Percentiles rank a stretch among this genome's conserved stretches.
Conservation (phyloP, 2,329 filamentous ascomycete species). For the Raffaelea arxii region DNA sequence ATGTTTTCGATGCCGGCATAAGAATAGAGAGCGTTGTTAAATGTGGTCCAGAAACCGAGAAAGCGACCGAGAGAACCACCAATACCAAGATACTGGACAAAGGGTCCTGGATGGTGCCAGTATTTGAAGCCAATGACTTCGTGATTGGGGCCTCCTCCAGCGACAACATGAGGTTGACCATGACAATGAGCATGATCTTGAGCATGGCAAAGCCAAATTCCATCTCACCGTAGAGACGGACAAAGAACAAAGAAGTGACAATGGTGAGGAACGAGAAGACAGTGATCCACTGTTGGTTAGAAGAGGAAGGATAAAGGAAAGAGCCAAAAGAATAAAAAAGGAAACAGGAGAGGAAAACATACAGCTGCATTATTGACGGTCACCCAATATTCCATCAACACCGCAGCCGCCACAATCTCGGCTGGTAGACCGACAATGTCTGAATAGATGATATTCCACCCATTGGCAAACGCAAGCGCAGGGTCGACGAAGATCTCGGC, state of each 20-base stretch:
- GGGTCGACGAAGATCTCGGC: constrained; percentile 35
- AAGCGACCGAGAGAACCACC: constrained; percentile 28
- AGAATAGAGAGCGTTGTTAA: constrained; percentile 27
- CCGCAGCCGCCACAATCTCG: constrained; percentile 49
- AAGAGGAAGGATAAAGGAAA: neutral
- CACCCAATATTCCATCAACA: constrained; percentile 47
- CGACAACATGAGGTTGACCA: constrained; percentile 37
- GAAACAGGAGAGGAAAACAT: neutral
- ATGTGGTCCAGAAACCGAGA: constrained; percentile 29
- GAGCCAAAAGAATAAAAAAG: neutral
- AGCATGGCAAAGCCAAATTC: constrained; percentile 16
- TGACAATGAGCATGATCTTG: constrained; percentile 38
- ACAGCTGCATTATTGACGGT: constrained; percentile 39
- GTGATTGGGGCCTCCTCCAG: constrained; percentile 23
- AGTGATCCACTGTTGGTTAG: constrained; percentile 17
- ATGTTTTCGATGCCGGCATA: constrained; percentile 45
- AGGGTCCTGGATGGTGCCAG: constrained; percentile 26
- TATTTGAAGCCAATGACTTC: constrained; percentile 9
- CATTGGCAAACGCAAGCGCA: constrained; percentile 34
- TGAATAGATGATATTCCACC: constrained; percentile 41
- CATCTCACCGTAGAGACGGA: constrained; percentile 11
- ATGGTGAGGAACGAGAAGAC: constrained; percentile 7
- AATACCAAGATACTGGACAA: constrained; percentile 28
- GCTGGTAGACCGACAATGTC: constrained; percentile 32
- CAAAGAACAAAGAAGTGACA: constrained; percentile 6